Percentiles rank a stretch among this genome's conserved stretches.
Evolutionary conservation across 495 filamentous ascomycete species (phyloP).

Genomic region (Lophium mytilinum): DNA sequence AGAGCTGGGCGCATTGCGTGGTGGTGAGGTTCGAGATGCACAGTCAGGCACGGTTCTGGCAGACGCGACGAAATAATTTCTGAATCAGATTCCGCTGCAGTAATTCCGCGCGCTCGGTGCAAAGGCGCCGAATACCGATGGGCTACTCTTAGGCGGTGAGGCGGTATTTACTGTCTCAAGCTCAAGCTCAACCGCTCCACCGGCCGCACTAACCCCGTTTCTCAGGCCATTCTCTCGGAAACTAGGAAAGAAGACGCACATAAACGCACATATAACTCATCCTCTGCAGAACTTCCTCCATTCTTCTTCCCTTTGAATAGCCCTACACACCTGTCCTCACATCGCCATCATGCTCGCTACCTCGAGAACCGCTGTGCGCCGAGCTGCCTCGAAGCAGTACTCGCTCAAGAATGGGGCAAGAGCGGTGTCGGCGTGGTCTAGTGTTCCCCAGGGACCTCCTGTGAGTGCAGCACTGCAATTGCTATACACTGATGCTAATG

Average conservation of each 20-base stretch:
- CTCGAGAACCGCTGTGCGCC: slow-evolving; percentile 47
- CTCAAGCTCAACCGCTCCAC: too few species aligned
- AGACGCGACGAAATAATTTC: too few species aligned
- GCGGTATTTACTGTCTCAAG: too few species aligned
- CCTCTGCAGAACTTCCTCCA: neutral
- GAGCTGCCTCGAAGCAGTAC: slow-evolving; percentile 37
- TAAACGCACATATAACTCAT: too few species aligned
- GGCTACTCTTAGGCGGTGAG: too few species aligned
- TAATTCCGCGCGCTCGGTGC: too few species aligned
- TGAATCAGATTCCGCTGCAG: too few species aligned
- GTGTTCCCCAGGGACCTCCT: slow-evolving; percentile 86
- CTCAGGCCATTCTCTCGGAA: too few species aligned
- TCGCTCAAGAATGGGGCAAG: slow-evolving; percentile 49
- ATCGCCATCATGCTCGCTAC: slow-evolving; percentile 22
- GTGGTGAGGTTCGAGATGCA: neutral
- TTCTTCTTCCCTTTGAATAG: neutral
- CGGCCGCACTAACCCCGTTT: too few species aligned
- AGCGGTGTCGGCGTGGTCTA: slow-evolving; percentile 76
- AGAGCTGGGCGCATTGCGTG: slow-evolving; percentile 14
- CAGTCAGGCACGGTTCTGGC: too few species aligned
- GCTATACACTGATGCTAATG: slow-evolving; percentile 10
- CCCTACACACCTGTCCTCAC: neutral
- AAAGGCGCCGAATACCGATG: too few species aligned
- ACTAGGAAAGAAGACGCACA: too few species aligned
- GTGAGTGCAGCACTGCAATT: slow-evolving; percentile 48